A percentile compares a stretch with the other conserved stretches of the same genome.
Evolutionary conservation across 75 land plant genomes (phyloP).

Genomic region (Pinus albicaulis): DNA sequence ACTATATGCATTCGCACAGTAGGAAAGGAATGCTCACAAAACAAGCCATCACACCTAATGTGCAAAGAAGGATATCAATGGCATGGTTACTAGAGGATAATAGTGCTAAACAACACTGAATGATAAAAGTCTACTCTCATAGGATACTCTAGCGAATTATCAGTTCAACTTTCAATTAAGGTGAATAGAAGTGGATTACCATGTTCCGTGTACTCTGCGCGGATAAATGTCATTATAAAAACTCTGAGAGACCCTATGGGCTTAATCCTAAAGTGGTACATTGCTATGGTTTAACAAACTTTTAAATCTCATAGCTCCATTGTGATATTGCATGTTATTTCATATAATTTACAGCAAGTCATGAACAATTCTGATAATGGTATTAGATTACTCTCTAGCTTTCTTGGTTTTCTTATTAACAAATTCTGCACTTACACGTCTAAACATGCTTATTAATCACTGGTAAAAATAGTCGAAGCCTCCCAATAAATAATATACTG

Average conservation of each 20-base stretch:
- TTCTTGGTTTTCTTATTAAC: not conserved
- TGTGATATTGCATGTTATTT: not conserved
- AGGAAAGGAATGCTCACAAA: not conserved
- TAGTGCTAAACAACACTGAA: not conserved
- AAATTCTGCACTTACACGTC: constrained; percentile 1
- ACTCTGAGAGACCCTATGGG: not conserved
- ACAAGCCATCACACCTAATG: not conserved
- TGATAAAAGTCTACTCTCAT: not conserved
- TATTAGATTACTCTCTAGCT: not conserved
- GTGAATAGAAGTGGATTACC: not conserved
- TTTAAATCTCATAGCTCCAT: too few relatives aligned
- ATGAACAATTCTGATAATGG: not conserved
- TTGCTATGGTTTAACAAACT: not conserved
- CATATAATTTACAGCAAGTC: not conserved
- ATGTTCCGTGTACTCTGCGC: not conserved
- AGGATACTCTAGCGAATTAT: not conserved
- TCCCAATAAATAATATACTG: not conserved
- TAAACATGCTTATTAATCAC: not conserved
- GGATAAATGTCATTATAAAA: not conserved
- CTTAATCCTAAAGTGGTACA: not conserved
- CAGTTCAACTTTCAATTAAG: not conserved
- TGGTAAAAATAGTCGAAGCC: not conserved
- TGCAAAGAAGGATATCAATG: not conserved
- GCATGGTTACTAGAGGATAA: not conserved
- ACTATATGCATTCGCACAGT: too few relatives aligned